phyloP scores from a whole-genome alignment of 2,329 filamentous ascomycete species.

The Trichoderma koningii region DNA sequence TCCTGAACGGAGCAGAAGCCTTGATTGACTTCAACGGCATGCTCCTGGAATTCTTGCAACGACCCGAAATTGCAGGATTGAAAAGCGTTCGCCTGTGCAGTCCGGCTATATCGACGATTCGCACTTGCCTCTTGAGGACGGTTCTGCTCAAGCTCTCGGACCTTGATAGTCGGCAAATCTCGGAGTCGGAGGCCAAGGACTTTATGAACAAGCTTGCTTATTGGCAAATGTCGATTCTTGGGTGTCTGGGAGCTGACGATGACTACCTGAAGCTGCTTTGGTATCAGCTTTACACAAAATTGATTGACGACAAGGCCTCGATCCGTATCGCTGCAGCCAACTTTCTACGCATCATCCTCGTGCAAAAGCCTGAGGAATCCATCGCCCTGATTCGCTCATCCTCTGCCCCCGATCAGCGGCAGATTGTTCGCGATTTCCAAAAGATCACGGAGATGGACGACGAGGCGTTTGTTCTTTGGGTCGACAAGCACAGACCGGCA shows the following conservation, averaged over 20 bases:
- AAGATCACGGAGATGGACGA: conserved; percentile 87
- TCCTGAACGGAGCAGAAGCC: conserved; percentile 80
- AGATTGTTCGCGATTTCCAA: conserved; percentile 75
- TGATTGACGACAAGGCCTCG: conserved; percentile 68
- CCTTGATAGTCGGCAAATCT: conserved; percentile 64
- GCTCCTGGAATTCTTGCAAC: conserved; percentile 84
- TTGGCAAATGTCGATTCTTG: conserved; percentile 91
- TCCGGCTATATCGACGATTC: conserved; percentile 75
- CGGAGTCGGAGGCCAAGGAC: conserved; percentile 63
- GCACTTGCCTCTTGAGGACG: conserved; percentile 75
- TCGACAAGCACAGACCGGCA: conserved; percentile 76
- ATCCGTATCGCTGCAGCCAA: conserved; percentile 78
- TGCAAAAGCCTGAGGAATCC: conserved; percentile 88
- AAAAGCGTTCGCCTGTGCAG: conserved; percentile 92
- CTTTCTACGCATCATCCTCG: conserved; percentile 87
- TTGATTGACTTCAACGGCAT: conserved; percentile 85
- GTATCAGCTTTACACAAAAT: conserved; percentile 88
- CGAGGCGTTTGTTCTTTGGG: conserved; percentile 82
- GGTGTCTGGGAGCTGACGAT: conserved; percentile 74
- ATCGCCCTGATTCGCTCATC: conserved; percentile 71
- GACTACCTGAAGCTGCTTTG: conserved; percentile 83
- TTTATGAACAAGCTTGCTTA: conserved; percentile 88
- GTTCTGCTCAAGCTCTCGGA: conserved; percentile 82
- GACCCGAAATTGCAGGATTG: conserved; percentile 74
- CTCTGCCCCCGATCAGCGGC: conserved; percentile 68